Conservation (phyloP, 768 basidiomycete genomes). For the Pisolithus orientalis region DNA sequence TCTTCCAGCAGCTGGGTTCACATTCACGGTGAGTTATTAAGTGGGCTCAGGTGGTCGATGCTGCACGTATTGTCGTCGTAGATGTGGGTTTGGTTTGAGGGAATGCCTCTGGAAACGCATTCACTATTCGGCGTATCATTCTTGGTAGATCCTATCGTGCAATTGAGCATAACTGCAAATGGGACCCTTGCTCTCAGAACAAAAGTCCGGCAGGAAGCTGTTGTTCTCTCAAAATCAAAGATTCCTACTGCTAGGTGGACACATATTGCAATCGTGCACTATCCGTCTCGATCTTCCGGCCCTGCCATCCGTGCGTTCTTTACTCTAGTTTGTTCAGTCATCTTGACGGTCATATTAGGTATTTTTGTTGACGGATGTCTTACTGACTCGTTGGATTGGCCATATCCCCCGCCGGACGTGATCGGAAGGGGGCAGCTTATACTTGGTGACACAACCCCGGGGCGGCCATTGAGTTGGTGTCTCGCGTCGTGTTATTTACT, state of each 20-base stretch:
- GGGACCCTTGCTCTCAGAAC: constrained; percentile 51
- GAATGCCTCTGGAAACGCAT: constrained; percentile 30
- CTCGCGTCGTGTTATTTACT: constrained; percentile 61
- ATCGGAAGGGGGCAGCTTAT: constrained; percentile 34
- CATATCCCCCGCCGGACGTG: constrained; percentile 48
- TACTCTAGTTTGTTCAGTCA: neutral
- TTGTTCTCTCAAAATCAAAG: constrained; percentile 39
- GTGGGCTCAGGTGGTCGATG: neutral
- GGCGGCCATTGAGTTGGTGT: constrained; percentile 47
- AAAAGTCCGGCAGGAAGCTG: constrained; percentile 32
- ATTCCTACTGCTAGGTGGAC: constrained; percentile 62
- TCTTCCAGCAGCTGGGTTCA: constrained; percentile 58
- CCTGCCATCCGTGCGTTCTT: constrained; percentile 53
- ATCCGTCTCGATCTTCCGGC: constrained; percentile 48
- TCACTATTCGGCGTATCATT: constrained; percentile 33
- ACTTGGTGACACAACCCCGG: constrained; percentile 48
- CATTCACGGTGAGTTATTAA: constrained; percentile 52
- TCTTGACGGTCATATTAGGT: constrained; percentile 34
- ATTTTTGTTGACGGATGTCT: constrained; percentile 71
- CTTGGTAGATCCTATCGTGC: constrained; percentile 29
- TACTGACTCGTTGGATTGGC: constrained; percentile 54
- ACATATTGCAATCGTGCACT: constrained; percentile 61
- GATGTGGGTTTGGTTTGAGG: constrained; percentile 47
- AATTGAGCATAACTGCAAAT: constrained; percentile 45
- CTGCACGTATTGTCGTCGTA: constrained; percentile 9